Conservation (phyloP, 305 asterid genomes). For the Solanum hybrid region DNA sequence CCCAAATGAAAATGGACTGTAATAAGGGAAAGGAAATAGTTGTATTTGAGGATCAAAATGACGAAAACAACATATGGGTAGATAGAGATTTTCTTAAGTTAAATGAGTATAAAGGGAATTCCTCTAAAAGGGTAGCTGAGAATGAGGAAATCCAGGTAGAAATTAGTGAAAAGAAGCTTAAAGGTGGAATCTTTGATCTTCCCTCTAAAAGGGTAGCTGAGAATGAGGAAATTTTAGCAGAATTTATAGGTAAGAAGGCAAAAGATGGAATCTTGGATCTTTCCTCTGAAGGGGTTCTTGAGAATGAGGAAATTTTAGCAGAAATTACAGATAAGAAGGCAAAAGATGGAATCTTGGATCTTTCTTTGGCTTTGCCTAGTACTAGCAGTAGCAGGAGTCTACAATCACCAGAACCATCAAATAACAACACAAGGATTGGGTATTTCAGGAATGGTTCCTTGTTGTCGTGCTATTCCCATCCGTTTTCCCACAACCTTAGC, state of each 20-base stretch:
- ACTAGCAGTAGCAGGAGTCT: slow-evolving; percentile 40
- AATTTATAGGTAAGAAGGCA: slow-evolving; percentile 20
- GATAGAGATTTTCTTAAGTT: slow-evolving; percentile 76
- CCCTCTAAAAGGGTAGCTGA: slow-evolving; percentile 2
- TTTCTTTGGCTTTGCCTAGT: slow-evolving; percentile 56
- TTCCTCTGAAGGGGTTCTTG: slow-evolving; percentile 48
- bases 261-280: slow-evolving; percentile 37
- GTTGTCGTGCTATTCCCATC: slow-evolving; percentile 65
- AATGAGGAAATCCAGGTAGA: background rate
- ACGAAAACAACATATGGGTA: slow-evolving; percentile 36
- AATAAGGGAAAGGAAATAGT: slow-evolving; percentile 53
- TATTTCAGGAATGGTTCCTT: slow-evolving; percentile 73
- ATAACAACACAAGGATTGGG: slow-evolving; percentile 44
- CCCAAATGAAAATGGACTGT: background rate
- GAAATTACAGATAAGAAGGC: slow-evolving; percentile 17
- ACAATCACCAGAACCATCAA: slow-evolving; percentile 68
- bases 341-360: slow-evolving; percentile 34
- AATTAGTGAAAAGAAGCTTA: slow-evolving; percentile 17
- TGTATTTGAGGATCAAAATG: slow-evolving; percentile 55
- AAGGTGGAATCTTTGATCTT: slow-evolving; percentile 35
- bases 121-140: slow-evolving; percentile 50
- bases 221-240: background rate
- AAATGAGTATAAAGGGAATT: slow-evolving; percentile 40
- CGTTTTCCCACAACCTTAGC: slow-evolving; percentile 68
- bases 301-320: slow-evolving; percentile 11